These are phyloP conservation scores for Debaryomycetaceae sp. DNA, from an alignment of 1,139 yeast genomes.

Conservation along the genomic window DNA sequence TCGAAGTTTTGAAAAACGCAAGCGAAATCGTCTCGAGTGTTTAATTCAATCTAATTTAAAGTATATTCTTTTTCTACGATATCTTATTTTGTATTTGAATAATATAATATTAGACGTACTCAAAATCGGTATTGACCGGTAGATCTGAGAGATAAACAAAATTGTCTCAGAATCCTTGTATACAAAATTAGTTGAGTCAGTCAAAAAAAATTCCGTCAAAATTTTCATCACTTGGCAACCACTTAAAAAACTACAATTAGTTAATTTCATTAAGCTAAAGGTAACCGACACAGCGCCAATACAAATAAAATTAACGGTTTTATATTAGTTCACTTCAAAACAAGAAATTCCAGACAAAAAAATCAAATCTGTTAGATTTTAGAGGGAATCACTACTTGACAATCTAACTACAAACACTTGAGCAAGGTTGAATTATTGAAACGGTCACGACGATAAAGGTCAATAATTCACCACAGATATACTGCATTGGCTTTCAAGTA, in stretches of 20 bases:
- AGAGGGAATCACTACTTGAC: not conserved
- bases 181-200: not conserved
- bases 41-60: too few species aligned
- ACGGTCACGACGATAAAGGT: constrained; percentile 1
- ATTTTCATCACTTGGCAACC: not conserved
- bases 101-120: not conserved
- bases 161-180: not conserved
- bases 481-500: constrained; percentile 5
- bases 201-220: not conserved
- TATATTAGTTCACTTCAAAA: too few species aligned
- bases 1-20: constrained; percentile 83
- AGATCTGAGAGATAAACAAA: not conserved
- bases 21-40: constrained; percentile 89
- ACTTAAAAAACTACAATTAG: too few species aligned
- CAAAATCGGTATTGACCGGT: not conserved
- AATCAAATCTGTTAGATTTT: not conserved
- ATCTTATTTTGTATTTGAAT: not conserved
- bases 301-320: too few species aligned
- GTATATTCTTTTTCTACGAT: not conserved
- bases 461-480: not conserved
- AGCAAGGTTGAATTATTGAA: not conserved
- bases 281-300: too few species aligned
- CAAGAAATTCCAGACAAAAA: too few species aligned
- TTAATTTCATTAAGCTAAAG: too few species aligned
- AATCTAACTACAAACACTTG: not conserved